phyloP scores from a whole-genome alignment of 805 yeast species.

The Kodamaea laetipori region DNA sequence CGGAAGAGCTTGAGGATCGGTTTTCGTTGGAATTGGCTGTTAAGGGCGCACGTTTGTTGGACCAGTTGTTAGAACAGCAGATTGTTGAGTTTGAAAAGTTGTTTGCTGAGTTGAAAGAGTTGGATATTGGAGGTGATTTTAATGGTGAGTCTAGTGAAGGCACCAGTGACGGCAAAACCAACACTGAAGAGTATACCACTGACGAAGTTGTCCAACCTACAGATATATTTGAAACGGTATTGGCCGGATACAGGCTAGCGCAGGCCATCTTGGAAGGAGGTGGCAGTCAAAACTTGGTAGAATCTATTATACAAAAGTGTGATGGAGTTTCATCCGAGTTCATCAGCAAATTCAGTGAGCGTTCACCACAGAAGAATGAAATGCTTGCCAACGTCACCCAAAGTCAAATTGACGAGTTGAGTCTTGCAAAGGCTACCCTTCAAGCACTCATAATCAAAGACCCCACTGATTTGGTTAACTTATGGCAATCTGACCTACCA shows the following conservation, averaged over 20 bases:
- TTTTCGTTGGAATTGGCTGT: constrained; percentile 11
- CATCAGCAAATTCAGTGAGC: constrained; percentile 20
- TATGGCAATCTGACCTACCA: constrained; percentile 40
- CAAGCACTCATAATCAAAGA: constrained; percentile 29
- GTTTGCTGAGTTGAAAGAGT: constrained; percentile 22
- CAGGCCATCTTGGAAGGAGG: constrained; percentile 26
- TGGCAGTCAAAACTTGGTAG: not conserved
- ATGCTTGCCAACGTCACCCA: constrained; percentile 30
- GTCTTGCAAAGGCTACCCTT: constrained; percentile 30
- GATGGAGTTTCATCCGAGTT: not conserved
- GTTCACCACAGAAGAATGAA: constrained; percentile 18
- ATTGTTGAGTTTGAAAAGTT: constrained; percentile 29
- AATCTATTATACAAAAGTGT: constrained; percentile 3
- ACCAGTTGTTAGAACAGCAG: constrained; percentile 31
- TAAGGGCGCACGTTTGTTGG: constrained; percentile 14
- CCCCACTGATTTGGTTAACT: constrained; percentile 24
- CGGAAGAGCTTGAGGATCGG: constrained; percentile 36
- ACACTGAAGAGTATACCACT: constrained; percentile 18
- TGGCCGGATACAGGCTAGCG: constrained; percentile 29
- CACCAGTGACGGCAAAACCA: not conserved
- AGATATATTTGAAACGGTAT: constrained; percentile 37
- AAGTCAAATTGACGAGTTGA: constrained; percentile 33
- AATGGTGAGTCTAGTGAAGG: not conserved
- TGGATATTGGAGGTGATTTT: constrained; percentile 8
- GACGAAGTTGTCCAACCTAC: constrained; percentile 35